Base-by-base conservation (phyloP, 495 filamentous ascomycete species). In the Penicillium desertorum region DNA sequence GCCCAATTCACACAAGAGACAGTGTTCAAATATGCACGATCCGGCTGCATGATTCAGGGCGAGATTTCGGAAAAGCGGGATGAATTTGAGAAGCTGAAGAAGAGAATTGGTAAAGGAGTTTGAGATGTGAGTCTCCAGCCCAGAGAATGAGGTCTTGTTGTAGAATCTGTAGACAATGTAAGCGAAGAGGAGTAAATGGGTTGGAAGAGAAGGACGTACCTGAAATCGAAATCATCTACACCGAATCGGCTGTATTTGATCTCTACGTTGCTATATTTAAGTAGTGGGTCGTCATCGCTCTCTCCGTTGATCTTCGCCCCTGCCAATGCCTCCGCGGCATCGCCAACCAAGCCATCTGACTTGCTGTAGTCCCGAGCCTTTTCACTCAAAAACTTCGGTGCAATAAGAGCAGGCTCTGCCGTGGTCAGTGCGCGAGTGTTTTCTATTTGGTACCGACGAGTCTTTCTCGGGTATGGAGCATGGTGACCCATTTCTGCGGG, bases 171-270 rank as follows among this genome's bases (percentile, higher is more conserved):
- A 32, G 43, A 30, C 32, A 7, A 57, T 16, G 49, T 71, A 2
- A 71, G 59, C 19, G 16, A 53, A 42, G 49, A 1, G 22, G 1
- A 37, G 3, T 6, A 7, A n/a, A 5, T 34, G 17, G 41, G n/a
- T 20, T 34, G 4, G 9, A 27, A 51, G 4, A 11, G 41, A 45
- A 48, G 20, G 8, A 46, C 83, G 70, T 73, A 96, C 88, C 85
- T 84, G 75, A 98, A 98, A 71, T 98, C 93, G 69, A 98, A 98
- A 71, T 98, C 95, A 64, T 96, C 91, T 3, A 99, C 90, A 11
- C 94, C 93, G 74, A 96, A 97, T 68, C 89, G 91, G 73, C 93
- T 96, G 70, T 96, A 96, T 65, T 96, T 96, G 70, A 97, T 98
- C 70, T 97, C 91, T 5, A 95, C 86, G 62, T 91, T 92, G 51